Conservation (phyloP, 2,329 filamentous ascomycete genomes). For the Ophiostoma pallidulum region DNA sequence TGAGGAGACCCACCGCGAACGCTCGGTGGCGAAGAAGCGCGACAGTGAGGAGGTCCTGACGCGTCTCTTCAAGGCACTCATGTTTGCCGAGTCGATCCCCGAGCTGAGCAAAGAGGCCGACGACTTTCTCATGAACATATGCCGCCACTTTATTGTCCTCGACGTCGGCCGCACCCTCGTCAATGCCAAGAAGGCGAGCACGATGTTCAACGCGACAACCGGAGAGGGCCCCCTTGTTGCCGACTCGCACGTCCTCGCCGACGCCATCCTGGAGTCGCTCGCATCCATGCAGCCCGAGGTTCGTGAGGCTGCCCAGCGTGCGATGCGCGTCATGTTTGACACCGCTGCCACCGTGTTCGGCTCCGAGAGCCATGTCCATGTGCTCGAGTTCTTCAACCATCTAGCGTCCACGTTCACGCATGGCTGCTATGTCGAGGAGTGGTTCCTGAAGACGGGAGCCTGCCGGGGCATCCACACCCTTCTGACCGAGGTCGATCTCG, state of each 20-base stretch:
- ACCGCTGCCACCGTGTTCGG: slow-evolving; percentile 73
- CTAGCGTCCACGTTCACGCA: slow-evolving; percentile 81
- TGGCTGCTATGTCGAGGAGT: slow-evolving; percentile 93
- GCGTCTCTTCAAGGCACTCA: slow-evolving; percentile 78
- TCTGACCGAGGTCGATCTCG: slow-evolving; percentile 74
- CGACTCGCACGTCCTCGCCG: slow-evolving; percentile 76
- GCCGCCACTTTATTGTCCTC: slow-evolving; percentile 80
- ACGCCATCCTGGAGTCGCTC: slow-evolving; percentile 82
- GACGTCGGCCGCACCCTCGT: slow-evolving; percentile 82
- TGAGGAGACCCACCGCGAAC: slow-evolving; percentile 65
- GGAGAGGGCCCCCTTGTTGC: slow-evolving; percentile 83
- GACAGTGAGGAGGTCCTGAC: slow-evolving; percentile 74
- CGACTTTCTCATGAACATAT: slow-evolving; percentile 67
- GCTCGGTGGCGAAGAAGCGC: slow-evolving; percentile 78
- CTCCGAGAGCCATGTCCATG: slow-evolving; percentile 57
- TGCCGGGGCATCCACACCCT: slow-evolving; percentile 83
- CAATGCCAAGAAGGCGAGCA: slow-evolving; percentile 65
- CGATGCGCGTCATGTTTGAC: slow-evolving; percentile 69
- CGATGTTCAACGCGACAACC: slow-evolving; percentile 72
- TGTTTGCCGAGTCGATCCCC: slow-evolving; percentile 74
- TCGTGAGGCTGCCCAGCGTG: slow-evolving; percentile 70
- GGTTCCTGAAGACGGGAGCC: slow-evolving; percentile 95
- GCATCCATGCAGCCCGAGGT: slow-evolving; percentile 75
- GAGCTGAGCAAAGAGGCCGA: slow-evolving; percentile 71
- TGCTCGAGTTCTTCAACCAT: slow-evolving; percentile 75